Percentiles rank a stretch among this genome's conserved stretches.
Evolutionary conservation across 2,329 filamentous ascomycete species (phyloP).

Genomic region (Mycosphaerella arachidis): DNA sequence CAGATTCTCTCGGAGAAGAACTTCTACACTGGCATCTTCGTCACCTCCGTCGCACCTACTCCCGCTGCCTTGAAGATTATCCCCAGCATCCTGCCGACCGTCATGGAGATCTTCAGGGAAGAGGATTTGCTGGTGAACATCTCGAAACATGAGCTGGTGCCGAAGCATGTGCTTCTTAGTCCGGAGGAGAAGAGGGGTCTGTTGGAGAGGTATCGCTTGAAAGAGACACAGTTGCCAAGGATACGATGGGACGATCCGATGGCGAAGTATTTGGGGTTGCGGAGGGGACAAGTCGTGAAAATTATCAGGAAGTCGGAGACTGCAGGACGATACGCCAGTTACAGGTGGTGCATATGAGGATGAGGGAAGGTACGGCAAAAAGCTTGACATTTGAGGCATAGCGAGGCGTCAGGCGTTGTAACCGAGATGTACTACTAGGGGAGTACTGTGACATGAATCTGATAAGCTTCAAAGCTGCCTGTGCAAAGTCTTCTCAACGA

Average conservation of each 20-base stretch:
- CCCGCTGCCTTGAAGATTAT: conserved; percentile 84
- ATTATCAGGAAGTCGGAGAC: conserved; percentile 96
- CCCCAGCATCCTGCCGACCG: conserved; percentile 68
- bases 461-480: not conserved
- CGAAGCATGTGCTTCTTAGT: conserved; percentile 85
- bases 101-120: conserved; percentile 93
- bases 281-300: conserved; percentile 93
- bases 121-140: conserved; percentile 97
- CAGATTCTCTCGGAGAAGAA: conserved; percentile 73
- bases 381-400: conserved; percentile 10
- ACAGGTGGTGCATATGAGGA: conserved; percentile 59
- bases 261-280: conserved; percentile 83
- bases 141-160: conserved; percentile 93
- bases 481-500: no score
- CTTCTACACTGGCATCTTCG: conserved; percentile 86
- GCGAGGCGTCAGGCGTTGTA: conserved; percentile 15
- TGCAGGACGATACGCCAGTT: conserved; percentile 93
- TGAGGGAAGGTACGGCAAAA: not conserved
- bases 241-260: conserved; percentile 91
- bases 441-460: not conserved
- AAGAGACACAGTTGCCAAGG: conserved; percentile 93
- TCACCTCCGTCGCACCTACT: conserved; percentile 77
- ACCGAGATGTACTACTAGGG: conserved; percentile 6
- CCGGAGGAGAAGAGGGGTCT: conserved; percentile 83
- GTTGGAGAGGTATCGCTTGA: conserved; percentile 84